phyloP scores from a whole-genome alignment of 75 land plant genomes.

The Pinus taeda region DNA sequence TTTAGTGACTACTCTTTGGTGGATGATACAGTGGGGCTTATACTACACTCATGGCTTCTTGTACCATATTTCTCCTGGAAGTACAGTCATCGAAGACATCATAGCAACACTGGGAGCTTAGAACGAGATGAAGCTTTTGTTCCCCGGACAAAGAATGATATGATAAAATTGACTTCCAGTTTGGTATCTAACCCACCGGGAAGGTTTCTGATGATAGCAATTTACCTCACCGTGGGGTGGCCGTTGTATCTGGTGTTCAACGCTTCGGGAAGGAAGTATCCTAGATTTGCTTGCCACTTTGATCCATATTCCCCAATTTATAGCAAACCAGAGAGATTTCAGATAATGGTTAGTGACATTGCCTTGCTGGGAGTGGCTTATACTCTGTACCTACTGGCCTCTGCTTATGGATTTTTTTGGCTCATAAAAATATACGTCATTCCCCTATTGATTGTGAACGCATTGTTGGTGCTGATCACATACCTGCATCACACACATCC shows the following conservation, averaged over 20 bases:
- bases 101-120: slow-evolving; percentile 56
- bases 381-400: too few relatives aligned
- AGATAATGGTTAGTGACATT: slow-evolving; percentile 49
- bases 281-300: slow-evolving; percentile 48
- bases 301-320: slow-evolving; percentile 27
- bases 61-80: too few relatives aligned
- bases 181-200: slow-evolving; percentile 60
- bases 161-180: slow-evolving; percentile 22
- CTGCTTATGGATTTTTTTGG: too few relatives aligned
- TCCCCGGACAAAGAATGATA: background rate
- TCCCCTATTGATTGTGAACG: slow-evolving; percentile 64
- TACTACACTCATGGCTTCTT: too few relatives aligned
- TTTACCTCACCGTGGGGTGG: slow-evolving; percentile 61
- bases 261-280: slow-evolving; percentile 52
- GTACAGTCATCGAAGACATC: too few relatives aligned
- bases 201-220: slow-evolving; percentile 25
- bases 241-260: slow-evolving; percentile 56
- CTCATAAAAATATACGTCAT: slow-evolving; percentile 40
- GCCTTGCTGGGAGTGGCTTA: too few relatives aligned
- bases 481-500: slow-evolving; percentile 21
- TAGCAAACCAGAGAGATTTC: slow-evolving; percentile 32
- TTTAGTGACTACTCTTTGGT: slow-evolving; percentile 46
- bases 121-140: slow-evolving; percentile 79
- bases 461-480: slow-evolving; percentile 58
- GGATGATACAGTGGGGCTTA: slow-evolving; percentile 5